These are phyloP conservation scores for Corynascus novoguineensis DNA, from an alignment of 495 filamentous ascomycete species.

Conservation along the genomic window DNA sequence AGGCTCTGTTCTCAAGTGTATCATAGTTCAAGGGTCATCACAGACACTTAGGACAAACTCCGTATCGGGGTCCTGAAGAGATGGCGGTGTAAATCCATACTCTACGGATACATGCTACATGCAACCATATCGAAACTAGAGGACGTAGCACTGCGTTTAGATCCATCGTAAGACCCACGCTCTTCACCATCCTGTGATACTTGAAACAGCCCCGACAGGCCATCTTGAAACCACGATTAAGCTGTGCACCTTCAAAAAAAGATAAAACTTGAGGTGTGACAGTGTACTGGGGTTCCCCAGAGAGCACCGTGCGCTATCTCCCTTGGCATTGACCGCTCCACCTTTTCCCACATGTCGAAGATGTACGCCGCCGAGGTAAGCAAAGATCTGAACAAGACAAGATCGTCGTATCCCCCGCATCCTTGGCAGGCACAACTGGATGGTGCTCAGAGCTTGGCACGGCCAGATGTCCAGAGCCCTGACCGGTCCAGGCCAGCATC, in stretches of 20 bases:
- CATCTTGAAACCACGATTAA: neutral
- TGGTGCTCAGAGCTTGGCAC: conserved; percentile 44
- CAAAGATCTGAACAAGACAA: neutral
- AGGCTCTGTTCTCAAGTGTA: too few relatives aligned
- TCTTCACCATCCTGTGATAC: too few relatives aligned
- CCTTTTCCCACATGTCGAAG: neutral
- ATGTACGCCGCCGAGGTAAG: neutral
- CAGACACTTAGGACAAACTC: too few relatives aligned
- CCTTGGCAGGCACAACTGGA: neutral
- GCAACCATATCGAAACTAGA: too few relatives aligned
- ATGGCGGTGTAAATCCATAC: too few relatives aligned
- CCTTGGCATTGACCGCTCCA: neutral
- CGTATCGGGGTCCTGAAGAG: too few relatives aligned
- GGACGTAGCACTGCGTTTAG: too few relatives aligned
- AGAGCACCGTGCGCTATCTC: neutral
- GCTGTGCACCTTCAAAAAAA: too few relatives aligned
- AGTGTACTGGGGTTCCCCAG: too few relatives aligned
- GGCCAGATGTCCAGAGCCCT: conserved; percentile 42
- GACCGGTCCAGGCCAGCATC: conserved; percentile 53
- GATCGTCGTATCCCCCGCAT: neutral
- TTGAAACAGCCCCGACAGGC: neutral
- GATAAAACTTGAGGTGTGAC: too few relatives aligned
- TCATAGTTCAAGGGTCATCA: too few relatives aligned
- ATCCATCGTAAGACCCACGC: neutral
- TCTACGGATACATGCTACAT: too few relatives aligned